Base-by-base conservation (phyloP, 2,329 filamentous ascomycete species). In the Nannizziopsis barbatae region DNA sequence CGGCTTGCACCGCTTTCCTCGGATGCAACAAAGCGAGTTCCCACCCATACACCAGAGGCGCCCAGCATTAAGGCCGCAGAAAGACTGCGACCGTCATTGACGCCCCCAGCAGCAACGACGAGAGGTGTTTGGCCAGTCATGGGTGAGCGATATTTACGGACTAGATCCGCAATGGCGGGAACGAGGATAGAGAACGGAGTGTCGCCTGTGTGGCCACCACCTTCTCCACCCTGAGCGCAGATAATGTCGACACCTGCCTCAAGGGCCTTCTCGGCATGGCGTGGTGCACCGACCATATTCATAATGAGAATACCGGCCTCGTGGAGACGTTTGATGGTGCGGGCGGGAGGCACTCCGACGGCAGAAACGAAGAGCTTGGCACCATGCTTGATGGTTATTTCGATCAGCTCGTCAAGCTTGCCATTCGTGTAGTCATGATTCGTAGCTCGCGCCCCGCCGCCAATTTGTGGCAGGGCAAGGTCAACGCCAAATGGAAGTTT, bases 211-310 rank as follows among this genome's bases (percentile, higher is more conserved):
- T 96, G 90, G 0, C 89, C 90, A 14, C 90, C 90, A 1, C 89
- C 90, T 66, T 96, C 90, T 45, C 87, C 87, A 41, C 90, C 90
- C 70, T 96, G 90, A 1, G 89, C 82, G 63, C 88, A 95, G 5
- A 96, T 77, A 55, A 95, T 82, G 67, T 96, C 90, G 8, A 94
- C 87, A 38, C 90, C 90, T 0, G 83, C 77, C 43, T 87, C 79
- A 3, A 96, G 72, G 2, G 89, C 89, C 70, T 95, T 95, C 63
- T 83, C 77, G 0, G 89, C 89, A 65, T 96, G 90, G 63, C 84
- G 87, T 1, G 90, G 89, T 58, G 89, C 85, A 0, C 90, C 90
- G 15, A 95, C 88, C 89, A 95, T 95, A 65, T 95, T 95, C 88
- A 95, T 95, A 32, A 95, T 75, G 51, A 93, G 63, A 36, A 96